Percentiles rank a stretch among this genome's conserved stretches.
Conservation (phyloP, 1,284 basidiomycete species). For the Butyriboletus appendiculatus region DNA sequence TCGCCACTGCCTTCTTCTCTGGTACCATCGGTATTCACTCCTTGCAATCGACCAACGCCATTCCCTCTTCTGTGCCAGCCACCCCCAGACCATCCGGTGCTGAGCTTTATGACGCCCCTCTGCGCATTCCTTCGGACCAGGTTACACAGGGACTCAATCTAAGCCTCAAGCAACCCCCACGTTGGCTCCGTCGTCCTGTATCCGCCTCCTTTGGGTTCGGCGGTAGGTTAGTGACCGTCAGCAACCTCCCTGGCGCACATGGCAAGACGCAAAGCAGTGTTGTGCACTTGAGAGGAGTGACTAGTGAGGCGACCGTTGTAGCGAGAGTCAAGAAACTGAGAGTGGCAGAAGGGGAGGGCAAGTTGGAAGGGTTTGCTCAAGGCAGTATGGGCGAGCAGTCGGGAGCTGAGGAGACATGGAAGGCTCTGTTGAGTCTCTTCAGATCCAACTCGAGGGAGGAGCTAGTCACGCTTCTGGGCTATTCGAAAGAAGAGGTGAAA, state of each 20-base stretch:
- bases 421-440: slow-evolving; percentile 87
- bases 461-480: slow-evolving; percentile 89
- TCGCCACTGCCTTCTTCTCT: slow-evolving; percentile 84
- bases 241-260: slow-evolving; percentile 69
- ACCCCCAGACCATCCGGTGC: slow-evolving; percentile 63
- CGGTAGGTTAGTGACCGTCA: slow-evolving; percentile 81
- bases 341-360: slow-evolving; percentile 63
- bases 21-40: slow-evolving; percentile 84
- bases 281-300: slow-evolving; percentile 76
- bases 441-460: slow-evolving; percentile 88
- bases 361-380: slow-evolving; percentile 67
- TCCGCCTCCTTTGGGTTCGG: slow-evolving; percentile 92
- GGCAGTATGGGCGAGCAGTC: slow-evolving; percentile 46
- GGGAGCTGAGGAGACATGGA: slow-evolving; percentile 72
- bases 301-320: slow-evolving; percentile 79
- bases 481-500: slow-evolving; percentile 88
- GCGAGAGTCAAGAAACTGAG: slow-evolving; percentile 77
- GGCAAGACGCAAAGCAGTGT: slow-evolving; percentile 79
- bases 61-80: slow-evolving; percentile 40
- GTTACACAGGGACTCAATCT: slow-evolving; percentile 37
- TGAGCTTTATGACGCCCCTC: slow-evolving; percentile 76
- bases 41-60: slow-evolving; percentile 84
- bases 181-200: slow-evolving; percentile 90
- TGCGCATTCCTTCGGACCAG: slow-evolving; percentile 43
- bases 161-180: slow-evolving; percentile 90